Evolutionary conservation across 164 flowering plant species (phyloP).

Genomic region (Vitis amurensis): DNA sequence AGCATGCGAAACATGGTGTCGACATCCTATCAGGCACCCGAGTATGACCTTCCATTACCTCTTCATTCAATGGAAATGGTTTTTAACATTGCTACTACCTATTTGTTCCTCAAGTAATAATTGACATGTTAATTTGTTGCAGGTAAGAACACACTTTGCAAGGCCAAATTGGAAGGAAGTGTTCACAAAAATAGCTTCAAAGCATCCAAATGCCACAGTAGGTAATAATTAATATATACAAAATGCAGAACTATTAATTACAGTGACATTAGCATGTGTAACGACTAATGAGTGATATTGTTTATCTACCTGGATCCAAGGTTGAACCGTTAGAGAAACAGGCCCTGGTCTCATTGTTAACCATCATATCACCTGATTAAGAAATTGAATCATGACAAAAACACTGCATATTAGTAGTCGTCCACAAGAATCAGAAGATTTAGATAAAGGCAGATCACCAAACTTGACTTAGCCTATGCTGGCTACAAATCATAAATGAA

Average conservation of each 20-base stretch:
- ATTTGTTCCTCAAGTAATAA: neutral
- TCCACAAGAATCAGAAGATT: too few species aligned
- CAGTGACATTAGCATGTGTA: neutral
- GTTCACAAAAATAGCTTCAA: conserved; percentile 68
- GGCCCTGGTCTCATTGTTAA: too few species aligned
- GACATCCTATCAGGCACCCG: conserved; percentile 93
- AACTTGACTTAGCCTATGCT: too few species aligned
- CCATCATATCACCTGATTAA: too few species aligned
- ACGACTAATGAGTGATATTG: too few species aligned
- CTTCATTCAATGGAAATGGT: neutral
- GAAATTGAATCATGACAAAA: too few species aligned
- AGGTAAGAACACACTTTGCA: conserved; percentile 98
- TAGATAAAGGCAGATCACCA: too few species aligned
- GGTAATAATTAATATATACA: conserved; percentile 45
- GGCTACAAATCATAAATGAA: too few species aligned
- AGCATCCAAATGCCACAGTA: conserved; percentile 78
- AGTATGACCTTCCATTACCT: conserved; percentile 40
- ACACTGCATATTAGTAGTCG: too few species aligned
- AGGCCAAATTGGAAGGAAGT: conserved; percentile 97
- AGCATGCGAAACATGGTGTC: conserved; percentile 95
- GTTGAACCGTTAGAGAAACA: too few species aligned
- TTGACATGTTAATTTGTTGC: conserved; percentile 22
- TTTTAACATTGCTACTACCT: too few species aligned
- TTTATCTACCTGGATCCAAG: too few species aligned
- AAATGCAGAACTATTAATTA: neutral